A percentile compares a stretch with the other conserved stretches of the same genome.
These are phyloP conservation scores for Fusarium pseudonygamai DNA, from an alignment of 2,329 filamentous ascomycete genomes.

Conservation along the genomic window DNA sequence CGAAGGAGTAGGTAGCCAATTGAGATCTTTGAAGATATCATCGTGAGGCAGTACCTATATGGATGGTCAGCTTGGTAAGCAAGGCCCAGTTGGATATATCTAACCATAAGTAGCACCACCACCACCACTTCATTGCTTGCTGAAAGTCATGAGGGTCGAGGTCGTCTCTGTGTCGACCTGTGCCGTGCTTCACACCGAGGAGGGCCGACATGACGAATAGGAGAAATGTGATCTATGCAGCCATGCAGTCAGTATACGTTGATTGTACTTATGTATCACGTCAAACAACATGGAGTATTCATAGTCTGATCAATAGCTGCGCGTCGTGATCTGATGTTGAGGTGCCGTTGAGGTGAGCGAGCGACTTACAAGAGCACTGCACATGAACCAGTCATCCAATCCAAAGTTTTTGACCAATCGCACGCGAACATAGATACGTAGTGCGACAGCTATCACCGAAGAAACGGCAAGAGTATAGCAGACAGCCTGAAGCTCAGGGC, in stretches of 20 bases:
- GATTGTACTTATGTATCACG: neutral
- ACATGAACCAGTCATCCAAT: slow-evolving; percentile 53
- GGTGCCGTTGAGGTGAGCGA: neutral
- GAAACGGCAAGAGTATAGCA: slow-evolving; percentile 43
- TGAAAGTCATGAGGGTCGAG: slow-evolving; percentile 40
- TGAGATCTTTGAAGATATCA: slow-evolving; percentile 53
- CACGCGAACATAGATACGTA: slow-evolving; percentile 50
- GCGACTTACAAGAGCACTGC: slow-evolving; percentile 45
- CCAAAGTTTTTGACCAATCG: slow-evolving; percentile 52
- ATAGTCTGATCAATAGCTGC: neutral
- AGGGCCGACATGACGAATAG: slow-evolving; percentile 49
- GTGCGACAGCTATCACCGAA: slow-evolving; percentile 41
- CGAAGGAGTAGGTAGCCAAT: slow-evolving; percentile 56
- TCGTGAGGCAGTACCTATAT: slow-evolving; percentile 46
- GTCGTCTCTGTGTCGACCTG: slow-evolving; percentile 50
- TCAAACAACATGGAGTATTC: neutral
- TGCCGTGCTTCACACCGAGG: slow-evolving; percentile 52
- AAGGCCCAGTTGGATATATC: neutral
- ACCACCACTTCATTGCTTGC: slow-evolving; percentile 51
- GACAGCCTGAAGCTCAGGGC: slow-evolving; percentile 48
- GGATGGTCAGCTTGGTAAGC: neutral
- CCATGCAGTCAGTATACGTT: neutral
- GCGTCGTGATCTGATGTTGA: neutral
- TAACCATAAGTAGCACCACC: slow-evolving; percentile 49
- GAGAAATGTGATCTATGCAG: slow-evolving; percentile 47